Evolutionary conservation across 2,329 filamentous ascomycete genomes (phyloP).

Genomic region (Pezicula rhizophila): DNA sequence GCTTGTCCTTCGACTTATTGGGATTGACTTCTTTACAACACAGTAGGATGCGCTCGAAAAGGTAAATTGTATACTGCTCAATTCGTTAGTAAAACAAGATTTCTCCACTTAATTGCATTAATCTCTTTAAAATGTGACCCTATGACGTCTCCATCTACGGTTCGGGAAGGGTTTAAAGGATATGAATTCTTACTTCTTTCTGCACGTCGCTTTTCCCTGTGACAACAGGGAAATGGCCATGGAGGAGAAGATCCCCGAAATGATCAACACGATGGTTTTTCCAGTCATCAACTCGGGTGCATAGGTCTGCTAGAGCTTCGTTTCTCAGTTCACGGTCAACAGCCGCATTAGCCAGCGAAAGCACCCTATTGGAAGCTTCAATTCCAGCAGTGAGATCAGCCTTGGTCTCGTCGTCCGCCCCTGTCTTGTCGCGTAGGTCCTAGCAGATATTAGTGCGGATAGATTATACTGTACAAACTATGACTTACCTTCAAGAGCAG

Average conservation of each 20-base stretch:
- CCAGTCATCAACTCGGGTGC: slow-evolving; percentile 87
- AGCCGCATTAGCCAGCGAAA: slow-evolving; percentile 82
- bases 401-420: slow-evolving; percentile 62
- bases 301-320: slow-evolving; percentile 78
- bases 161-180: neutral
- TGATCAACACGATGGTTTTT: slow-evolving; percentile 84
- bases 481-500: slow-evolving; percentile 69
- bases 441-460: slow-evolving; percentile 29
- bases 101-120: too few species aligned
- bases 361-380: slow-evolving; percentile 72
- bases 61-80: slow-evolving; percentile 85
- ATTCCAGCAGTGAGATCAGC: slow-evolving; percentile 71
- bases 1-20: slow-evolving; percentile 73
- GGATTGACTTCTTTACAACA: slow-evolving; percentile 94
- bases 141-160: neutral
- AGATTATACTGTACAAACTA: neutral
- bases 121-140: too few species aligned
- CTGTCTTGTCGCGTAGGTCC: slow-evolving; percentile 82
- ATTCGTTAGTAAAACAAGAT: slow-evolving; percentile 17
- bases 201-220: slow-evolving; percentile 87
- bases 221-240: slow-evolving; percentile 86
- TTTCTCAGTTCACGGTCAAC: slow-evolving; percentile 82
- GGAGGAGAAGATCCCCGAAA: slow-evolving; percentile 84
- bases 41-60: slow-evolving; percentile 90
- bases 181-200: slow-evolving; percentile 52